These are phyloP conservation scores for Annulohypoxylon stygium DNA, from an alignment of 495 filamentous ascomycete genomes.

Conservation along the genomic window DNA sequence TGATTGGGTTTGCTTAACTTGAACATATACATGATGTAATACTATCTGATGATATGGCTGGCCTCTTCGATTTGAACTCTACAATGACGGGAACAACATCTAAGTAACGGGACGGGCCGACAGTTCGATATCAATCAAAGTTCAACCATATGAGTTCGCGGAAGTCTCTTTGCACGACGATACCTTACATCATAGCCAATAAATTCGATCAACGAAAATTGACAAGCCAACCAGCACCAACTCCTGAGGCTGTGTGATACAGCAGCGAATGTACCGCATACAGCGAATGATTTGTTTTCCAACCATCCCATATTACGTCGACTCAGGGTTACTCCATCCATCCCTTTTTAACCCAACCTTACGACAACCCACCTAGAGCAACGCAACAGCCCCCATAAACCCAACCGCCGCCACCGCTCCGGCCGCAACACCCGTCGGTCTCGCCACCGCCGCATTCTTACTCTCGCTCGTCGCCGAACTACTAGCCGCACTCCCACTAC, in stretches of 20 bases:
- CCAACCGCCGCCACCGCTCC: slow-evolving; percentile 36
- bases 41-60: background rate
- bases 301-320: no score
- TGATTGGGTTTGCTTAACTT: background rate
- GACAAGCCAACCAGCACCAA: slow-evolving; percentile 11
- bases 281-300: no score
- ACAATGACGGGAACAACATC: background rate
- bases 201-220: slow-evolving; percentile 3
- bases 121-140: background rate
- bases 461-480: background rate
- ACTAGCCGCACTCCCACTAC: background rate
- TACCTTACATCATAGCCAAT: background rate
- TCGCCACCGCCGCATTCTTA: slow-evolving; percentile 14
- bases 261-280: background rate
- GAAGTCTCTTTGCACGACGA: background rate
- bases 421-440: slow-evolving; percentile 26
- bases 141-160: background rate
- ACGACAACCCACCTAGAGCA: slow-evolving; percentile 30
- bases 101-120: background rate
- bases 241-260: background rate
- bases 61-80: background rate
- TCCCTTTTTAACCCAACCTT: background rate
- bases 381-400: slow-evolving; percentile 28
- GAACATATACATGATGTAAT: background rate
- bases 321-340: no score